phyloP scores from a whole-genome alignment of 2,329 filamentous ascomycete genomes.

The Magnaporthales sp. region DNA sequence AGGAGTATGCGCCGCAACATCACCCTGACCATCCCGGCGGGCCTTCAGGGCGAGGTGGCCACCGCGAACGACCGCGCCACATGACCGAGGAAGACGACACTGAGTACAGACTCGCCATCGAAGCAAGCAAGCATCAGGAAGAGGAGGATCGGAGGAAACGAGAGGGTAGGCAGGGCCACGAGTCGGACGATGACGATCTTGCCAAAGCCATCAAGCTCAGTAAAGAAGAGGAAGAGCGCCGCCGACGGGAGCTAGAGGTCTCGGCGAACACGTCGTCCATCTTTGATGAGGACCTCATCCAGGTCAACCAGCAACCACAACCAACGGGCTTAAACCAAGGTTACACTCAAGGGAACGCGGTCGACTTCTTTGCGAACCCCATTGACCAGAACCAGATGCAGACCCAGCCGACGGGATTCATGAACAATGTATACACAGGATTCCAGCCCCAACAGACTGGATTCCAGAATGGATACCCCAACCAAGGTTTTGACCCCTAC shows the following conservation, averaged over 20 bases:
- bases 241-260: slow-evolving; percentile 78
- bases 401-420: slow-evolving; percentile 70
- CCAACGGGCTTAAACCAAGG: slow-evolving; percentile 91
- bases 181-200: slow-evolving; percentile 72
- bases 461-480: slow-evolving; percentile 56
- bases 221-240: slow-evolving; percentile 85
- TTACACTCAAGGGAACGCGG: slow-evolving; percentile 91
- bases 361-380: slow-evolving; percentile 96
- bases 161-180: slow-evolving; percentile 46
- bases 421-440: slow-evolving; percentile 47
- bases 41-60: neutral
- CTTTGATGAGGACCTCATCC: slow-evolving; percentile 71
- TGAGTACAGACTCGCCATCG: slow-evolving; percentile 82
- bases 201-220: slow-evolving; percentile 93
- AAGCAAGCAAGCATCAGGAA: slow-evolving; percentile 91
- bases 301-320: slow-evolving; percentile 55
- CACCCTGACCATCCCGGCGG: slow-evolving; percentile 10
- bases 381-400: slow-evolving; percentile 71
- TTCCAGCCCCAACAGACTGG: slow-evolving; percentile 41
- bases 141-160: slow-evolving; percentile 80
- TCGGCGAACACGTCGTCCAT: slow-evolving; percentile 67
- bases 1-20: slow-evolving; percentile 58
- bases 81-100: slow-evolving; percentile 75
- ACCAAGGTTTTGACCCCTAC: slow-evolving; percentile 64
- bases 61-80: slow-evolving; percentile 33